phyloP scores from a whole-genome alignment of 2,329 filamentous ascomycete species.

The Botrytis fabae region DNA sequence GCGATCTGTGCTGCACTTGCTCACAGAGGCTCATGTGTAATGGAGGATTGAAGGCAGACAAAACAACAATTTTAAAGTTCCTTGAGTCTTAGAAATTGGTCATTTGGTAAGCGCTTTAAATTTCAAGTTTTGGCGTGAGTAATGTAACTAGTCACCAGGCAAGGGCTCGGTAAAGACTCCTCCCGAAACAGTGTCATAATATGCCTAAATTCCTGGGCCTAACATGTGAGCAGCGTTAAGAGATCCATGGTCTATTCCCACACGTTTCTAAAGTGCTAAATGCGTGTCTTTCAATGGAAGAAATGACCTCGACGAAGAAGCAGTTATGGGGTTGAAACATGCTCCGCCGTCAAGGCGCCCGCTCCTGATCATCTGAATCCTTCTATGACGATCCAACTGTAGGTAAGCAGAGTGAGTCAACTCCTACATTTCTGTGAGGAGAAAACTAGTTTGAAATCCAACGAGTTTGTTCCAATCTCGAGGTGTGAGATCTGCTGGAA shows the following conservation, averaged over 20 bases:
- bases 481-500: not conserved
- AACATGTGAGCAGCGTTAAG: not conserved
- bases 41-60: slow-evolving; percentile 5
- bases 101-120: not conserved
- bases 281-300: not conserved
- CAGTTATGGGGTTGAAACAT: not conserved
- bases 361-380: not conserved
- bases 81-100: not conserved
- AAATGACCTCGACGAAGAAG: not conserved
- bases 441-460: not conserved
- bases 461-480: not conserved
- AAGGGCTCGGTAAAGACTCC: not conserved
- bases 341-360: not conserved
- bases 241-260: not conserved
- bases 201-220: not conserved
- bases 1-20: slow-evolving; percentile 15
- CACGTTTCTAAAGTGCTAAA: not conserved
- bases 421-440: not conserved
- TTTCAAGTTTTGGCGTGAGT: not conserved
- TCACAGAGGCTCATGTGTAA: not conserved
- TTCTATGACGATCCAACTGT: not conserved
- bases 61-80: not conserved
- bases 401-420: not conserved
- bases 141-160: not conserved
- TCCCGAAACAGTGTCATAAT: not conserved